Evolutionary conservation across 2,329 filamentous ascomycete genomes (phyloP).

Genomic region (Fusarium staphyleae): DNA sequence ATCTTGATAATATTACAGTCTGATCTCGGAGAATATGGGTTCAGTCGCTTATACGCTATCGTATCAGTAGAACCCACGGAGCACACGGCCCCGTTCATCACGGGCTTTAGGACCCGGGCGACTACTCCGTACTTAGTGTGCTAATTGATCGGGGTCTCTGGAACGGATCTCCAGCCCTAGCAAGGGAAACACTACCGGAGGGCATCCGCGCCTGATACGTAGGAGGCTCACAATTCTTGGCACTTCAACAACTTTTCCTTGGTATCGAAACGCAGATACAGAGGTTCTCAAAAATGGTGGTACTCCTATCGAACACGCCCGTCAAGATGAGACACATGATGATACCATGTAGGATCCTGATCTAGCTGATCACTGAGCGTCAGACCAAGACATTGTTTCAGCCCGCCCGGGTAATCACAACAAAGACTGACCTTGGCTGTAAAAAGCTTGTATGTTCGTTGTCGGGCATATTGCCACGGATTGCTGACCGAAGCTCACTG

Average conservation of each 20-base stretch:
- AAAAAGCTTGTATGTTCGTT: slow-evolving; percentile 24
- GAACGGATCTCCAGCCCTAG: slow-evolving; percentile 1
- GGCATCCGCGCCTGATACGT: neutral
- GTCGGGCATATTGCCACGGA: slow-evolving; percentile 15
- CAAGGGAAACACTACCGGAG: neutral
- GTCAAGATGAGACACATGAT: slow-evolving; percentile 4
- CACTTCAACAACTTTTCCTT: neutral
- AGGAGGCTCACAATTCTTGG: slow-evolving; percentile 2
- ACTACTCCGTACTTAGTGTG: too few species aligned
- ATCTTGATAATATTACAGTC: slow-evolving; percentile 3
- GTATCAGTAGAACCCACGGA: slow-evolving; percentile 16
- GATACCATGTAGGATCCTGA: neutral
- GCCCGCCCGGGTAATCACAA: slow-evolving; percentile 13
- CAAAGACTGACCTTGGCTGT: slow-evolving; percentile 18
- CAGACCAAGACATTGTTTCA: slow-evolving; percentile 32
- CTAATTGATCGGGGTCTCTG: neutral
- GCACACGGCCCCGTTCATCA: neutral
- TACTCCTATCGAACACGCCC: neutral
- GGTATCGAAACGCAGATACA: too few species aligned
- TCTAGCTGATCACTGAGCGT: neutral
- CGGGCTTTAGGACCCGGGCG: neutral
- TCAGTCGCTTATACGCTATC: slow-evolving; percentile 4
- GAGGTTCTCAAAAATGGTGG: too few species aligned
- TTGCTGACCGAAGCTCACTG: slow-evolving; percentile 22
- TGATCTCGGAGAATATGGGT: slow-evolving; percentile 1